phyloP scores from a whole-genome alignment of 2,329 filamentous ascomycete species.

The Epicoccum sorghinum region DNA sequence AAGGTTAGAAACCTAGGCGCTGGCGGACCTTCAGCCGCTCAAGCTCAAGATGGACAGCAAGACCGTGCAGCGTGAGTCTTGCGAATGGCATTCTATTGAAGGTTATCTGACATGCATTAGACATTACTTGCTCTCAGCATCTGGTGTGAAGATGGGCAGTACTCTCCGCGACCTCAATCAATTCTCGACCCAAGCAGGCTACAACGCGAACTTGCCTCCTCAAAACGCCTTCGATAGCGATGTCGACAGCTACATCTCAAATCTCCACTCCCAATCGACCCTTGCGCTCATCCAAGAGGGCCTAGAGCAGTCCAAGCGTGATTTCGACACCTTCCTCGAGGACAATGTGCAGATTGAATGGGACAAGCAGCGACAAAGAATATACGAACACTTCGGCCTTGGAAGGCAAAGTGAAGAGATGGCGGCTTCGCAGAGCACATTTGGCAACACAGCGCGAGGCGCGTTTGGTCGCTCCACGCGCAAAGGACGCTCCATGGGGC shows the following conservation, averaged over 20 bases:
- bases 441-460: slow-evolving; percentile 46
- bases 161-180: slow-evolving; percentile 86
- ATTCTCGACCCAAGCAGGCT: slow-evolving; percentile 71
- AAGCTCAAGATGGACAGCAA: slow-evolving; percentile 50
- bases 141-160: slow-evolving; percentile 85
- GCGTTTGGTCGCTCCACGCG: slow-evolving; percentile 61
- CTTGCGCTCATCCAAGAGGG: slow-evolving; percentile 90
- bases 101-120: slow-evolving; percentile 52
- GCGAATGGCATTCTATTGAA: not conserved
- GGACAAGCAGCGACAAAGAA: slow-evolving; percentile 89
- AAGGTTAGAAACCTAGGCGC: slow-evolving; percentile 79
- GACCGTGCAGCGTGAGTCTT: slow-evolving; percentile 59
- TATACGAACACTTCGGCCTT: slow-evolving; percentile 96
- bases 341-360: slow-evolving; percentile 95
- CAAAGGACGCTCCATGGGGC: slow-evolving; percentile 48
- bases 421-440: slow-evolving; percentile 45
- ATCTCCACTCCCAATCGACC: slow-evolving; percentile 87
- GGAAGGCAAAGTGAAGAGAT: slow-evolving; percentile 53
- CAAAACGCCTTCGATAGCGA: slow-evolving; percentile 59
- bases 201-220: slow-evolving; percentile 57
- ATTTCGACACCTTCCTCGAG: slow-evolving; percentile 93
- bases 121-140: slow-evolving; percentile 91
- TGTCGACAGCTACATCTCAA: slow-evolving; percentile 76
- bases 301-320: slow-evolving; percentile 83
- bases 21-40: slow-evolving; percentile 67